Conservation (phyloP, 2,329 filamentous ascomycete species). For the Macrophomina phaseolina region DNA sequence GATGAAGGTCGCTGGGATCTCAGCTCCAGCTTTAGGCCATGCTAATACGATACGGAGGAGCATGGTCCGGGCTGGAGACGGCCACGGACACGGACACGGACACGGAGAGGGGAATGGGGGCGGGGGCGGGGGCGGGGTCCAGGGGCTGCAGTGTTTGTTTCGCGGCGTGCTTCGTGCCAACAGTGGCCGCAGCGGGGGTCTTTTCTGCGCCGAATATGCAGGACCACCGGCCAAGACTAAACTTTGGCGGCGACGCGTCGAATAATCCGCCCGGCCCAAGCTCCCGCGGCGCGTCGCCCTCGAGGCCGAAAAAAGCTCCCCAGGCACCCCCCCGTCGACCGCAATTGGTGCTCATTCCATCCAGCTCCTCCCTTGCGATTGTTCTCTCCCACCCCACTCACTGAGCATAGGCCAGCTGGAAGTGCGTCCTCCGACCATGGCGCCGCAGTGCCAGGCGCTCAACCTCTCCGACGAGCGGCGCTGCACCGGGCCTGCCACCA, state of each 20-base stretch:
- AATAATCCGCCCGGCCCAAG: neutral
- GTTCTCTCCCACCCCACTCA: neutral
- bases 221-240: neutral
- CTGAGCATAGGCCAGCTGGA: neutral
- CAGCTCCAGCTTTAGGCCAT: too few species aligned
- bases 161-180: too few species aligned
- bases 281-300: neutral
- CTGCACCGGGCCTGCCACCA: constrained; percentile 46
- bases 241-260: neutral
- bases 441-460: constrained; percentile 33
- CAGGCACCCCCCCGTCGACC: neutral
- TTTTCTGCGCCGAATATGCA: neutral
- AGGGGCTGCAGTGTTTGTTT: too few species aligned
- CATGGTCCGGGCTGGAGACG: too few species aligned
- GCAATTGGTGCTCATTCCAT: neutral
- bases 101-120: too few species aligned
- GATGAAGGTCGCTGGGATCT: too few species aligned
- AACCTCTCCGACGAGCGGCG: constrained; percentile 46
- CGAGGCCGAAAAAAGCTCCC: neutral
- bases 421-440: constrained; percentile 1
- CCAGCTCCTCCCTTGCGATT: neutral
- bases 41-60: too few species aligned
- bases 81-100: too few species aligned
- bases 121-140: too few species aligned
- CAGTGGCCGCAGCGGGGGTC: neutral